Base-by-base conservation (phyloP, 352 stramenopile species). In the Phytophthora fragariae region DNA sequence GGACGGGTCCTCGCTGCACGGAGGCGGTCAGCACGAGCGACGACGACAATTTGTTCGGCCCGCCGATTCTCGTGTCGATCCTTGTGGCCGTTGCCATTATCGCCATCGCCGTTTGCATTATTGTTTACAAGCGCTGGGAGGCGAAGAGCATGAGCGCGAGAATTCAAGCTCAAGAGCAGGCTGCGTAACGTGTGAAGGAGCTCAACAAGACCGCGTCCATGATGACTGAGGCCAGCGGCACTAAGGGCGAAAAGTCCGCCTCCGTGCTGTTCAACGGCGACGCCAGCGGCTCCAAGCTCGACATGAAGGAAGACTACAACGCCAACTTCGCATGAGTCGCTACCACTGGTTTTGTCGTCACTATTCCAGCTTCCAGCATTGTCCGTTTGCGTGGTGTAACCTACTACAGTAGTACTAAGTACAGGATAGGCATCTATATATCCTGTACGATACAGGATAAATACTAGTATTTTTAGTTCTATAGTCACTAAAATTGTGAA, bases 241-340 rank as follows among this genome's bases (percentile, higher is more conserved):
- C 33, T 12, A 70, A 57, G 29, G n/a, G 35, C 14, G 63, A 64
- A n/a, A 58, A 70, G 14, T 37, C 62, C 10, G 62, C 63, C 5
- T 56, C 64, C 12, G 31, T 70, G 15, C 11, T 11, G 12, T 37
- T 57, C 8, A 68, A 44, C 24, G 59, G 39, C 31, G 59, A 59
- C n/a, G 24, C 31, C 0, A 54, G 19, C 31, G 68, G 81, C 82
- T 81, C 47, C 74, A 88, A 76, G 63, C 63, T 27, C 50, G 80
- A 29, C 65, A 70, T 17, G 46, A 56, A 58, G 37, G 59, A 73
- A 17, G 77, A 78, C 56, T 80, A 81, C 58, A 72, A 56, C 44
- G 75, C 65, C 31, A 84, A 78, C 53, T 80, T 84, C 58, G 78
- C 82, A 29, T 80, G 70, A 52, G 29, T 31, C 29, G 4, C 29